phyloP scores from a whole-genome alignment of 2,329 filamentous ascomycete species.

The Epichloe typhina region DNA sequence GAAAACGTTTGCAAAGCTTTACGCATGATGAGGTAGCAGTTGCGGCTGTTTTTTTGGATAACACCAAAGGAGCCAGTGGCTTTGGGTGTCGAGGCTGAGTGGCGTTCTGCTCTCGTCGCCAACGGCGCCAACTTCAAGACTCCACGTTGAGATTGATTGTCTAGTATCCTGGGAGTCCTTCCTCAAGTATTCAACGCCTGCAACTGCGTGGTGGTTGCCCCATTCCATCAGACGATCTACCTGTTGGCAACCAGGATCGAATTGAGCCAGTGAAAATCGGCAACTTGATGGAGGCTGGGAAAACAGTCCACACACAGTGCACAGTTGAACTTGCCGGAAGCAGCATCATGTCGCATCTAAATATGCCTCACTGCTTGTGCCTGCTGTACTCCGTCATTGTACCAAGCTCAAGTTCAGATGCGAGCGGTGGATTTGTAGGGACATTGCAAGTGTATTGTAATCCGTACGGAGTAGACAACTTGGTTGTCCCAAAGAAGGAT shows the following conservation, averaged over 20 bases:
- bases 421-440: too few species aligned
- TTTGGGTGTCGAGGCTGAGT: background rate
- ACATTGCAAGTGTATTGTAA: too few species aligned
- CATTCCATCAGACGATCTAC: background rate
- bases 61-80: background rate
- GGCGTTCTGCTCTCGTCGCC: too few species aligned
- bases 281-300: background rate
- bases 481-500: background rate
- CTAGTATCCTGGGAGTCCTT: background rate
- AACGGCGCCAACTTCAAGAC: background rate
- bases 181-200: background rate
- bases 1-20: background rate
- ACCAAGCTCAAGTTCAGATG: too few species aligned
- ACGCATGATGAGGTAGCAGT: background rate
- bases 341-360: background rate
- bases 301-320: background rate
- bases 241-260: background rate
- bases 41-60: background rate
- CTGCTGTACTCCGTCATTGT: background rate
- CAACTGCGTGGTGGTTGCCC: background rate
- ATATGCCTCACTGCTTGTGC: conserved; percentile 1
- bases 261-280: background rate
- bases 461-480: background rate
- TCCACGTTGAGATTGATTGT: background rate
- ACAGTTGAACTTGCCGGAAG: background rate